phyloP scores from a whole-genome alignment of 1,284 basidiomycete species.

The Apiotrichum gracile region DNA sequence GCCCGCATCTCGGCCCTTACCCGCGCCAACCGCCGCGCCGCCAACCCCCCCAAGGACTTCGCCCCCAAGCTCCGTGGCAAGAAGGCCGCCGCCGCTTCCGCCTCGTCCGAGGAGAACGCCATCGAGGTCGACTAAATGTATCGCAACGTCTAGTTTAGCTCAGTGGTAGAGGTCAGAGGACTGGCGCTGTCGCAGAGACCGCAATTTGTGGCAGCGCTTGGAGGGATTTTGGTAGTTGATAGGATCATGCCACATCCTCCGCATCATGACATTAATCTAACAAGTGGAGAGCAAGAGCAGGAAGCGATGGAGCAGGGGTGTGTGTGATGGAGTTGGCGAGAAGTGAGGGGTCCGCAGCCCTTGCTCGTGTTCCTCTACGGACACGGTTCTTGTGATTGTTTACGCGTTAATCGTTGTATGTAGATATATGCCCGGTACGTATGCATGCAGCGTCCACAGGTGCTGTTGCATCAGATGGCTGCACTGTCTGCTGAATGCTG shows the following conservation, averaged over 20 bases:
- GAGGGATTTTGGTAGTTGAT: constrained; percentile 14
- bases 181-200: not conserved
- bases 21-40: constrained; percentile 62
- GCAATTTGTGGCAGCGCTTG: not conserved
- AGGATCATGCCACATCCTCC: too few species aligned
- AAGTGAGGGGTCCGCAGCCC: too few species aligned
- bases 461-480: too few species aligned
- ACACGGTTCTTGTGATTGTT: too few species aligned
- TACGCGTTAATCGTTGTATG: too few species aligned
- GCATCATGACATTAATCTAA: not conserved
- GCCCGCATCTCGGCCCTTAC: constrained; percentile 73
- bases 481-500: too few species aligned
- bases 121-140: constrained; percentile 43
- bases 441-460: too few species aligned
- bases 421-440: too few species aligned
- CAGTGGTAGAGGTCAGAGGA: not conserved
- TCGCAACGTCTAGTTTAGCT: not conserved
- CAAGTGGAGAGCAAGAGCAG: too few species aligned
- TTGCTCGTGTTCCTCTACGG: too few species aligned
- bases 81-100: constrained; percentile 69
- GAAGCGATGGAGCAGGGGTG: too few species aligned
- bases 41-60: constrained; percentile 56
- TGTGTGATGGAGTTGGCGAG: too few species aligned
- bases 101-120: constrained; percentile 44
- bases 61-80: constrained; percentile 70